Base-by-base conservation (phyloP, 78 protist genomes). In the slime mould (Dictyostelium discoideum) region DNA sequence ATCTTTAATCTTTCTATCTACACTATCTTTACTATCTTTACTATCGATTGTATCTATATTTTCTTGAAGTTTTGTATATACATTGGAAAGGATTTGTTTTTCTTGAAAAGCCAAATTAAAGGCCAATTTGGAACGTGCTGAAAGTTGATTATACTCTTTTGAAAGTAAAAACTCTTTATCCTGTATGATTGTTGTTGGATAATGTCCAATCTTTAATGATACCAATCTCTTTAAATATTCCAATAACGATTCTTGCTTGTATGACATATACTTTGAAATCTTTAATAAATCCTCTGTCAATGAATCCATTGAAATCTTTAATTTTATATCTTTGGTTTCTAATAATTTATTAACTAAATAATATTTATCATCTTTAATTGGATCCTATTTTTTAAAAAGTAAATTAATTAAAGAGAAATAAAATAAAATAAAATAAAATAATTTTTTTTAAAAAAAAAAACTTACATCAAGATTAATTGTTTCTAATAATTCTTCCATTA, bases 241-340 rank as follows among this genome's bases (percentile, higher is more conserved):
- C 5, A 90, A 16, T 13, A 90, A 11, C 13, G 87, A 46, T n/a
- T 32, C 26, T n/a, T 80, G 78, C 46, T 90, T 82, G 26, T 90
- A 90, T 5, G 85, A 2, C 24, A 90, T 46, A 40, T 90, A 90
- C 57, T 90, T 90, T 40, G 88, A 83, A 32, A 90, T 54, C 79
- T 82, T 90, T 73, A 90, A 37, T 46, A 90, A 73, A 13, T 90
- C 95, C 44, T 90, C 95, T 8, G 95, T 90, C 37, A 90, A 37
- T 54, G 95, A 90, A 54, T 72, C 95, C 40, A 44, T 82, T 32
- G 77, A 90, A 5, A 90, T 48, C 24, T 82, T 90, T 46, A 90
- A 57, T 57, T 86, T 90, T 18, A 22, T 20, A 48, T n/a, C 87
- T 26, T 63, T 39, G 24, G 57, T 10, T 67, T 54, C 81, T 39